Evolutionary conservation across 164 flowering plant genomes (phyloP), one percentile per base, ranked within the genome.

Genomic region (Sextonia rubra): DNA sequence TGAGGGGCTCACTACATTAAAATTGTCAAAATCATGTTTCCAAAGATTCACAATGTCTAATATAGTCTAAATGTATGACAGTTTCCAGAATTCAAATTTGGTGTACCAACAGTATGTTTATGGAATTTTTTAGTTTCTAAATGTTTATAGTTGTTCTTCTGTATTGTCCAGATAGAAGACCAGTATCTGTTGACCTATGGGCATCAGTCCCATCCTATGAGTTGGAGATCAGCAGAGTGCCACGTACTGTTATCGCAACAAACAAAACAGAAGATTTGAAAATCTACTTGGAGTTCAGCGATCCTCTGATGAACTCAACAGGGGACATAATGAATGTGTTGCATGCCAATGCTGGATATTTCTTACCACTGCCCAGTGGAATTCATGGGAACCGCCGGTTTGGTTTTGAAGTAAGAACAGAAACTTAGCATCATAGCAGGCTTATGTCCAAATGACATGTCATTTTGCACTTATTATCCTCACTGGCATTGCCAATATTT

Each of bases 231-330:
- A 69, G 79, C 68, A 82, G 83, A 62, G 79, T 79, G 70, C 83
- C 80, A 6, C 72, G 90, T 74, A 88, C 86, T 73, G 85, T 88
- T 56, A 71, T 78, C 62, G 88, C 91, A 56, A 85, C 88, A 25
- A 88, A 88, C 74, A 84, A 76, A 74, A 26, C 69, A 47, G 84
- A 80, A 66, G 84, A 86, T 65, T 62, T 88, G 72, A 44, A 85
- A 30, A 61, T 88, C 24, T 88, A 77, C 81, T 67, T 88, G 83
- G 89, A 86, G 73, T 88, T 86, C 80, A 83, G 80, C 68, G 79
- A 69, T 78, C 82, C 85, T 29, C 26, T 86, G 60, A 18, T 72
- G 22, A 88, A 88, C 68, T 80, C 88, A 69, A 86, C 89, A 64
- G 75, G 83, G 20, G 80, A 86, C 69, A 72, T 88, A 68, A 69